These are phyloP conservation scores for Phytophthora melonis DNA, from an alignment of 352 stramenopile genomes.

Conservation along the genomic window DNA sequence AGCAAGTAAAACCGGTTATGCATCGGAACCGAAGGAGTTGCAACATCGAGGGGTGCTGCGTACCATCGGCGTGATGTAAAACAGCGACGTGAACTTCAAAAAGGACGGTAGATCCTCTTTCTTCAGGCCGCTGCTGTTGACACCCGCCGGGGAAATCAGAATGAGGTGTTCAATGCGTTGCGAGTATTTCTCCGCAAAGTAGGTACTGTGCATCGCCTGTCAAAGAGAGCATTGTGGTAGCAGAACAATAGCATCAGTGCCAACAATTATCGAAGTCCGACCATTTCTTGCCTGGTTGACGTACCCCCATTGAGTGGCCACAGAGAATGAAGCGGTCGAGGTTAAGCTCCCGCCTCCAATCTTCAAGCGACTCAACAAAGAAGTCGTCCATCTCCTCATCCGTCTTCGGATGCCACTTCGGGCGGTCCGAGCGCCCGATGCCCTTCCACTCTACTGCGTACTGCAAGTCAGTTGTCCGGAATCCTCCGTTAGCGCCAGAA, in stretches of 20 bases:
- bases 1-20: neutral
- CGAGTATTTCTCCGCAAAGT: constrained; percentile 79
- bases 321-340: constrained; percentile 83
- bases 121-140: constrained; percentile 53
- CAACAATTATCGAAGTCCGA: too few species aligned
- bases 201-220: constrained; percentile 82
- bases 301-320: constrained; percentile 84
- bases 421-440: constrained; percentile 76
- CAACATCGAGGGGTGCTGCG: neutral
- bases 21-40: too few species aligned
- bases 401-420: constrained; percentile 64
- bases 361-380: constrained; percentile 82
- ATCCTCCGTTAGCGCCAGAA: neutral
- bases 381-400: constrained; percentile 83
- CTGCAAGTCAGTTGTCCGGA: constrained; percentile 30
- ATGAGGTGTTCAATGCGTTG: constrained; percentile 80
- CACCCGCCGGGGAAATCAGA: constrained; percentile 76
- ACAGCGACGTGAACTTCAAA: constrained; percentile 46
- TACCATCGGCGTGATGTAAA: constrained; percentile 82
- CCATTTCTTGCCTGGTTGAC: constrained; percentile 6
- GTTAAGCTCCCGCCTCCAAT: constrained; percentile 69
- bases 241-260: neutral
- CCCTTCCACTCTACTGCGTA: constrained; percentile 88
- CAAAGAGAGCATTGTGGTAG: neutral
- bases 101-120: constrained; percentile 54